Evolutionary conservation across 495 filamentous ascomycete species (phyloP), one percentile per base, ranked within the genome.

Genomic region (Tuber brumale): DNA sequence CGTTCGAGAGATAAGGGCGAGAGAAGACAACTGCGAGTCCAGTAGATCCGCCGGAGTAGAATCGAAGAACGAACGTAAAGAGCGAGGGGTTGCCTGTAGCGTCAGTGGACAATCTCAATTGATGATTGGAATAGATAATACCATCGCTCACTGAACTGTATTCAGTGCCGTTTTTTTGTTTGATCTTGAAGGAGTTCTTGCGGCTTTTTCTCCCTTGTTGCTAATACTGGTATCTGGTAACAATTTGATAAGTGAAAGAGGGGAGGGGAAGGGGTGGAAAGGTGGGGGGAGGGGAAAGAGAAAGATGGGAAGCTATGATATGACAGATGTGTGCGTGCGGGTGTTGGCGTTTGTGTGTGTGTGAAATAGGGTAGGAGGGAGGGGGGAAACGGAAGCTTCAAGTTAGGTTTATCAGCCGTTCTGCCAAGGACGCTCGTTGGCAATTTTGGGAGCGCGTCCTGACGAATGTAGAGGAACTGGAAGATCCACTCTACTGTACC

Each of bases 61-160:
- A 70, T 82, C 80, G 69, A 82, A 81, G 72, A 82, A 82, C 23
- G 79, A 81, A 35, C 80, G 76, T 8, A 82, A 76, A 66, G 80
- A 81, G 61, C 80, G 80, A 37, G 72, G 80, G 57, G 80, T 82
- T 48, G 80, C 79, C 80, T 82, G 75, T 57, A 71, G 77, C 73
- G 78, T 80, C 61, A 80, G 78, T 79, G 73, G 73, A 70, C 73
- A 79, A 75, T 18, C 70, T 42, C 41, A 48, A 70, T 70, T 44
- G 44, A 48, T 69, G 70, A 66, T 12, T 71, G 31, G 73, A 71
- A 69, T 57, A 70, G 76, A 76, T 75, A 77, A 80, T 80, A 80
- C 78, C 78, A 80, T 80, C 70, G 72, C 72, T 72, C 35, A 69
- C 73, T 70, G 37, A 35, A 19, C 27, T 27, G 57, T 31, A 31